A percentile compares a stretch with the other conserved stretches of the same genome.
phyloP scores from a whole-genome alignment of 805 yeast species.

The Yamadazyma olivae region DNA sequence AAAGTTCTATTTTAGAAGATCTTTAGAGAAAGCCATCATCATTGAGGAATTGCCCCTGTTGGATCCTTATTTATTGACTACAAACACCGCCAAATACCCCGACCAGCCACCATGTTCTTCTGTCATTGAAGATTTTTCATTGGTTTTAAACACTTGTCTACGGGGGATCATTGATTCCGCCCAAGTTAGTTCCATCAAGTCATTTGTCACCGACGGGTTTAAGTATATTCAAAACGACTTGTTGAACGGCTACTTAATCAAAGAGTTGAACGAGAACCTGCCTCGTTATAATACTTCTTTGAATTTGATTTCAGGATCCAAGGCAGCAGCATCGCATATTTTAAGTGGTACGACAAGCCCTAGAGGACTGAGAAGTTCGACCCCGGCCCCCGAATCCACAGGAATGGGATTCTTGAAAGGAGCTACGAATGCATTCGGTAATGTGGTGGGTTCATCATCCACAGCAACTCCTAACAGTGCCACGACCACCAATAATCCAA shows the following conservation, averaged over 20 bases:
- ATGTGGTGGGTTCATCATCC: conserved; percentile 31
- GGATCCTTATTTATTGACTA: conserved; percentile 34
- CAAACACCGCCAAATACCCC: conserved; percentile 27
- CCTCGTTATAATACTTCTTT: conserved; percentile 39
- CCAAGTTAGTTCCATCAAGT: conserved; percentile 52
- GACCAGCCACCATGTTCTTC: conserved; percentile 74
- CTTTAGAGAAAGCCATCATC: conserved; percentile 76
- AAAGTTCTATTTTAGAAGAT: conserved; percentile 66
- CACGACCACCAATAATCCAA: conserved; percentile 36
- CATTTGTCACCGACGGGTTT: conserved; percentile 52
- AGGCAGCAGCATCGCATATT: conserved; percentile 2
- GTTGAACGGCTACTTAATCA: conserved; percentile 46
- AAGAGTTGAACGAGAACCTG: conserved; percentile 33
- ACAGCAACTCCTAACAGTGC: conserved; percentile 16
- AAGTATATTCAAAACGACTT: conserved; percentile 64
- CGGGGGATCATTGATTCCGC: conserved; percentile 72
- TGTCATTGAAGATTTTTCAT: conserved; percentile 78
- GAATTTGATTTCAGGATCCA: conserved; percentile 12
- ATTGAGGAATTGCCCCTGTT: conserved; percentile 70
- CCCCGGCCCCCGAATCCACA: conserved; percentile 30
- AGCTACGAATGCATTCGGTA: conserved; percentile 43
- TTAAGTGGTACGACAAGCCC: conserved; percentile 14
- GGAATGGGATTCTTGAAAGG: conserved; percentile 41
- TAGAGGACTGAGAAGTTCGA: conserved; percentile 19
- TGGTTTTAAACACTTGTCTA: conserved; percentile 67